Base-by-base conservation (phyloP, 371 early-diverging fungal species). In the Apophysomyces ossiformis region DNA sequence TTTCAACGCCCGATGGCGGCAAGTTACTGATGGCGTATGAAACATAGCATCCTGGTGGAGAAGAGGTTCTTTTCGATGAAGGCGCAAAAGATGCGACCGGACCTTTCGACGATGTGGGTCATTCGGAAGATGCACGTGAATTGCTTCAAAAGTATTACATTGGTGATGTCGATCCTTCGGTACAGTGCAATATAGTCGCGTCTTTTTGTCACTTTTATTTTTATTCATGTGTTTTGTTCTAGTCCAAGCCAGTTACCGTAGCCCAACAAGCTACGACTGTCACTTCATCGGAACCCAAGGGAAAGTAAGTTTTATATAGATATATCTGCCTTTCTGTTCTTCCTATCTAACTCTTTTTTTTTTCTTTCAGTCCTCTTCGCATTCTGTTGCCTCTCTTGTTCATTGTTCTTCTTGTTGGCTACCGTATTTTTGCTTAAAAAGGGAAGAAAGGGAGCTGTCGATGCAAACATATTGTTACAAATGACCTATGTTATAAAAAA, bases 101-200 rank as follows among this genome's bases (percentile, higher is more conserved):
- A 67, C 92, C 95, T 57, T 98, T 97, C 78, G 96, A 96, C 63
- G 97, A 96, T 79, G 93, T 98, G 67, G 95, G 95, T 54, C 99
- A 98, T 82, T 93, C 94, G 38, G 92, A 94, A 21, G 95, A 95
- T 69, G 99, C 99, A 36, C 91, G 90, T 57, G 92, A 92, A 26
- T 65, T 95, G 67, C 81, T 98, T 62, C 73, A 84, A 59, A 78
- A 83, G 44, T 87, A 89, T 69, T 82, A 78, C 60, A 75, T 96
- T 69, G 98, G 96, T 60, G 85, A 90, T 46, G 78, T 93, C 36
- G 86, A 91, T 78, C 67, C 77, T 60, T 68, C 74, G 37, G 89
- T 87, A 85, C 60, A 44, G 60, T 35, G 21, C 35, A 37, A 59
- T 5, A 57, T 32, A 60, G 11, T 7, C 35, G 11, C n/a, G n/a